phyloP scores from a whole-genome alignment of 2,329 filamentous ascomycete species.

The Colletotrichum sansevieriae region DNA sequence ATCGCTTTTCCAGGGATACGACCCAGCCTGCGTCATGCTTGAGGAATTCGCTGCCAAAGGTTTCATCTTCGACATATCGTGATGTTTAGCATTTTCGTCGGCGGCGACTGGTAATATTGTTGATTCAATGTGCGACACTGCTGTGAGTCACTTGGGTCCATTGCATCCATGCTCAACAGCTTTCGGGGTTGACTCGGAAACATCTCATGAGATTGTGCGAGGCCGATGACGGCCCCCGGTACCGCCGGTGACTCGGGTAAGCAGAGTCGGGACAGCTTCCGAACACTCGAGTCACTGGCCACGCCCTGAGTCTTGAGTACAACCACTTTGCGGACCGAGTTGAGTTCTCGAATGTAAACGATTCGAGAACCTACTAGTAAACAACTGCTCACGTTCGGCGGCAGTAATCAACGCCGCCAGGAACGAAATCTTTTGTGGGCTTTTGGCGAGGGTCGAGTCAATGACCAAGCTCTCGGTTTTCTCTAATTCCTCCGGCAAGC shows the following conservation, averaged over 20 bases:
- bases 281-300: not conserved
- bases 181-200: slow-evolving; percentile 26
- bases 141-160: not conserved
- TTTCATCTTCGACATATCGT: not conserved
- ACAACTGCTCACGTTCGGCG: too few relatives aligned
- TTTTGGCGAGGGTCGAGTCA: too few relatives aligned
- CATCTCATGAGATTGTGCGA: slow-evolving; percentile 40
- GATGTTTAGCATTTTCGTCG: too few relatives aligned
- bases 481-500: too few relatives aligned
- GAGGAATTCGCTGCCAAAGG: not conserved
- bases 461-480: too few relatives aligned
- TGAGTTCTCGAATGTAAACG: too few relatives aligned
- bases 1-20: slow-evolving; percentile 15
- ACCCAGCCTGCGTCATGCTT: slow-evolving; percentile 8
- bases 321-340: too few relatives aligned
- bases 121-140: too few relatives aligned
- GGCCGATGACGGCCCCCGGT: not conserved
- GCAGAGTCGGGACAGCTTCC: not conserved
- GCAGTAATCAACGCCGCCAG: not conserved
- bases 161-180: slow-evolving; percentile 3
- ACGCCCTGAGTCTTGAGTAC: not conserved
- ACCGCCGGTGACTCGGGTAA: not conserved
- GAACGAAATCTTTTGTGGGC: not conserved
- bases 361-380: too few relatives aligned
- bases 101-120: too few relatives aligned